These are phyloP conservation scores for Jamesozyma lodderae DNA, from an alignment of 805 yeast species.

Conservation along the genomic window DNA sequence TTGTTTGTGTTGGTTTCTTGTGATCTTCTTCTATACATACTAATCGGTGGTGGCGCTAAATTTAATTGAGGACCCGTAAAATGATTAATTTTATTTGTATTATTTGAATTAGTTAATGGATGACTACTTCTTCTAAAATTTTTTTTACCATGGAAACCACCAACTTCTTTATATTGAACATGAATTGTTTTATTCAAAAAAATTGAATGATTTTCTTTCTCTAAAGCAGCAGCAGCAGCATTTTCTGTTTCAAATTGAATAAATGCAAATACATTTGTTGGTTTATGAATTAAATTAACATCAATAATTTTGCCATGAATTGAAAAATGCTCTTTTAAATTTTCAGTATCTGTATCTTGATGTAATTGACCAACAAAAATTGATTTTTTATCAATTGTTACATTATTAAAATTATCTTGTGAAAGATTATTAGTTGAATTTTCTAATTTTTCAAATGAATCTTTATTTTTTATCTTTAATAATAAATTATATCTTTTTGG, in stretches of 20 bases:
- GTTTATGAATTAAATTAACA: conserved; percentile 46
- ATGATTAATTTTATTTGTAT: conserved; percentile 4
- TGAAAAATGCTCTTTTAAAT: conserved; percentile 49
- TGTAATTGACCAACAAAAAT: conserved; percentile 74
- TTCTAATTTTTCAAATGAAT: background rate
- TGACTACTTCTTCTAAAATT: conserved; percentile 17
- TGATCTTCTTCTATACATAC: conserved; percentile 41
- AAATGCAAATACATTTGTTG: conserved; percentile 57
- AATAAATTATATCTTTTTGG: conserved; percentile 30
- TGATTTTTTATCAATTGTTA: conserved; percentile 57
- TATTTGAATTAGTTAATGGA: conserved; percentile 16
- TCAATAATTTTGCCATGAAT: conserved; percentile 58
- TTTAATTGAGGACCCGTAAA: conserved; percentile 34
- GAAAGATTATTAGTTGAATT: background rate
- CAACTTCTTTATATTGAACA: conserved; percentile 70
- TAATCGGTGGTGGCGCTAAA: conserved; percentile 78
- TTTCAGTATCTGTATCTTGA: conserved; percentile 44
- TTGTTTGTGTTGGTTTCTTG: conserved; percentile 3
- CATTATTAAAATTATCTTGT: conserved; percentile 3
- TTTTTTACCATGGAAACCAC: conserved; percentile 20
- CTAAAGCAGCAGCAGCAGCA: conserved; percentile 82
- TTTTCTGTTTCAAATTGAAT: conserved; percentile 53
- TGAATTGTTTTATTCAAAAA: conserved; percentile 69
- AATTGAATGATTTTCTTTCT: conserved; percentile 72
- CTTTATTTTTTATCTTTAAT: conserved; percentile 11